These are phyloP conservation scores for Rhizopus sp. DNA, from an alignment of 371 early-diverging fungal genomes.

Conservation along the genomic window DNA sequence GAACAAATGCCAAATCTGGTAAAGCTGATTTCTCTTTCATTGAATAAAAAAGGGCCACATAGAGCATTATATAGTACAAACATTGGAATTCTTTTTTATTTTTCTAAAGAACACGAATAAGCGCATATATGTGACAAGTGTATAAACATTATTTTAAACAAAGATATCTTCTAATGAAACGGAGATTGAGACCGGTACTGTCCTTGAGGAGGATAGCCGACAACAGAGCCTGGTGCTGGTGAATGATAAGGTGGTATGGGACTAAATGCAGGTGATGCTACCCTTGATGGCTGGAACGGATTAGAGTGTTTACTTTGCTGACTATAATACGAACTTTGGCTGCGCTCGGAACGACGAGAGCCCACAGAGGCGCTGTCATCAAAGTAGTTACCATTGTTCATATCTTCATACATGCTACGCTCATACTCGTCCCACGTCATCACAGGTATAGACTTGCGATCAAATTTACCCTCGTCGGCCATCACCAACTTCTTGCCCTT, in stretches of 20 bases:
- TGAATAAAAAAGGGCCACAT: no score
- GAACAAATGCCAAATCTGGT: constrained; percentile 48
- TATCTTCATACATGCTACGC: constrained; percentile 36
- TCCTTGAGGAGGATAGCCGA: background rate
- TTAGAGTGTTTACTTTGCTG: constrained; percentile 25
- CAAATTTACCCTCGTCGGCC: constrained; percentile 67
- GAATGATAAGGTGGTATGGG: constrained; percentile 3
- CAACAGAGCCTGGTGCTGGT: background rate
- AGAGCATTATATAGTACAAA: no score
- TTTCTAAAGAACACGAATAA: no score
- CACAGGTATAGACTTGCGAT: constrained; percentile 63
- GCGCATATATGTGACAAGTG: no score
- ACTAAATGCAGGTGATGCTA: constrained; percentile 16
- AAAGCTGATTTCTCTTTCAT: constrained; percentile 3
- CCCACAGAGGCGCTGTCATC: constrained; percentile 33
- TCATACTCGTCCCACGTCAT: constrained; percentile 93
- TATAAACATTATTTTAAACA: no score
- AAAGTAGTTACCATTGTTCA: constrained; percentile 15
- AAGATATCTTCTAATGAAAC: constrained; percentile 1
- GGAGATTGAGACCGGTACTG: constrained; percentile 5
- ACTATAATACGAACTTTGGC: constrained; percentile 41
- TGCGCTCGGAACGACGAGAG: constrained; percentile 34
- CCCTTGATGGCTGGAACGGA: constrained; percentile 12
- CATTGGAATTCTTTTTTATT: no score
- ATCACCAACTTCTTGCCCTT: constrained; percentile 67